Base-by-base conservation (phyloP, 2,329 filamentous ascomycete species). In the Pseudopyricularia cyperi region DNA sequence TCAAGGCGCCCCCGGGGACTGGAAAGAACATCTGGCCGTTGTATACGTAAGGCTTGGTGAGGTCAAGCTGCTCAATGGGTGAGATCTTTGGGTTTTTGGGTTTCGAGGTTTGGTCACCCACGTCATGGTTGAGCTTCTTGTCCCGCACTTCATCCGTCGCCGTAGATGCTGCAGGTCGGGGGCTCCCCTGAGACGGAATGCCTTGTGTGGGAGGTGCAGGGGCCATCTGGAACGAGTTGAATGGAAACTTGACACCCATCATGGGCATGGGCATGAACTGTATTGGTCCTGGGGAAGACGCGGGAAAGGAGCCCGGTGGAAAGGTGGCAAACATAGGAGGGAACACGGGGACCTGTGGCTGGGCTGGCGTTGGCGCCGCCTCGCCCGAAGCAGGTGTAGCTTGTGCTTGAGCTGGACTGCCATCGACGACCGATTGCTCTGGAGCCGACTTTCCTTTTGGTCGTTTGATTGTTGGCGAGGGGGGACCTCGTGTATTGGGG, bases 401-500 rank as follows among this genome's bases (percentile, higher is more conserved):
- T 44, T 54, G 48, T 54, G 50, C 47, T 12, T 55, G 56, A 15
- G 39, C 30, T 22, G 53, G 28, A 33, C 54, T 58, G 11, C 60
- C 58, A 12, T 53, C 17, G 7, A 51, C 30, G 5, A 58, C 56
- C 32, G 62, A 55, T n/a, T 19, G 53, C 14, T 66, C 63, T 30
- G 53, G 49, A 1, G 55, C 52, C 11, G 55, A 51, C 46, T 58
- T 69, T 30, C 77, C 75, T 53, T 68, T 75, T 52, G 65, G 57
- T 63, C 69, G 71, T 61, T 79, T 80, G 6, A 69, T 60, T 4
- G 73, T 73, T 3, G 76, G 76, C 8, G 78, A 80, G 5, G 68
- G 66, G 2, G 73, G 68, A 12, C 68, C 72, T 44, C 79, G 72
- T 33, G 73, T 82, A 59, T 84, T 84, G 48, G 80, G 80, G 1